Percentiles rank a stretch among this genome's conserved stretches.
These are phyloP conservation scores for Lonicera japonica DNA, from an alignment of 129 eudicot genomes.

Conservation along the genomic window DNA sequence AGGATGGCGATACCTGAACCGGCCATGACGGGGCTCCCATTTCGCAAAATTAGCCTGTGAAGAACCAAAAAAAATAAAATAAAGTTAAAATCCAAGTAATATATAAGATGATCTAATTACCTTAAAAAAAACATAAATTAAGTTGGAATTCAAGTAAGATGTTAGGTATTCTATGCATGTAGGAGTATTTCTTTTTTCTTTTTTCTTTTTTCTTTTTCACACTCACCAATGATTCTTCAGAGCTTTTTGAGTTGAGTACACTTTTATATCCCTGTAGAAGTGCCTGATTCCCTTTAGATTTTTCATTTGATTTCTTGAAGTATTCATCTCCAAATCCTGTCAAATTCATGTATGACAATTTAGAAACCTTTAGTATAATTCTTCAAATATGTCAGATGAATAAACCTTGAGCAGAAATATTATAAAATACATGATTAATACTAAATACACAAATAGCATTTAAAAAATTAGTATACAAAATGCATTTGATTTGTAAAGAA, in stretches of 20 bases:
- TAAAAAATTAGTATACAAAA: no score
- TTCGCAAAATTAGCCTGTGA: conserved; percentile 31
- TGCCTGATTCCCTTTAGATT: conserved; percentile 5
- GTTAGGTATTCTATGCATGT: no score
- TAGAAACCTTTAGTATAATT: no score
- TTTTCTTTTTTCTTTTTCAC: no score
- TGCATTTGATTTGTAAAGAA: no score
- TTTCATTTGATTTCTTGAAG: conserved; percentile 15
- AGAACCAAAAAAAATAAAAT: not conserved
- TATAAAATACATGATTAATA: no score
- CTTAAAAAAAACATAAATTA: no score
- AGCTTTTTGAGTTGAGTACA: conserved; percentile 26
- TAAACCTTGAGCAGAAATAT: no score
- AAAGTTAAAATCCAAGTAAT: not conserved
- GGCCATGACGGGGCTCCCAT: conserved; percentile 48
- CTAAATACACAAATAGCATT: no score
- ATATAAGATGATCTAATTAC: not conserved
- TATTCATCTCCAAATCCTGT: conserved; percentile 36
- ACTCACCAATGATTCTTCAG: conserved; percentile 37
- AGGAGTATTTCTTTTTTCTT: no score
- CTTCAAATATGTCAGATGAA: no score
- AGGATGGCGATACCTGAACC: conserved; percentile 35
- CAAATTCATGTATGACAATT: not conserved
- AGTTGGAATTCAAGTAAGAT: no score
- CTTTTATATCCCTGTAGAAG: conserved; percentile 16